These are phyloP conservation scores for Sanchytrium tribonematis DNA, from an alignment of 371 early-diverging fungal species.

Conservation along the genomic window DNA sequence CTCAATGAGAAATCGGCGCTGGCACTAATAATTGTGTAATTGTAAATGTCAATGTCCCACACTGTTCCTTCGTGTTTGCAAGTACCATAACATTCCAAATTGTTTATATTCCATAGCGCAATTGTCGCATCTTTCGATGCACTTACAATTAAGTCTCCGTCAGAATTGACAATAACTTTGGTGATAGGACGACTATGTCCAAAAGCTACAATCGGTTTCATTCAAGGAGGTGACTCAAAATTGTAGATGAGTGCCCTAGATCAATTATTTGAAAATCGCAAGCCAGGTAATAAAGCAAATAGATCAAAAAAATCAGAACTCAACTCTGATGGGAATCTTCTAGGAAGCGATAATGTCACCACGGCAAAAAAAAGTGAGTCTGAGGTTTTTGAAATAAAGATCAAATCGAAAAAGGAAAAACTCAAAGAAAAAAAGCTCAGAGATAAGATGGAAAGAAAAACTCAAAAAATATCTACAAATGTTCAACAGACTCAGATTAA, in stretches of 20 bases:
- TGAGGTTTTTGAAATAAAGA: constrained; percentile 8
- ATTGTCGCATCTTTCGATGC: constrained; percentile 78
- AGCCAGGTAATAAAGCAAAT: too few species aligned
- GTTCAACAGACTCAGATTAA: constrained; percentile 1
- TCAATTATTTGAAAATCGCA: not conserved
- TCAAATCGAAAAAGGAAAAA: constrained; percentile 10
- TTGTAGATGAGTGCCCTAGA: not conserved
- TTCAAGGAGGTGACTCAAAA: too few species aligned
- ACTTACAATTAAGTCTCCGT: constrained; percentile 95
- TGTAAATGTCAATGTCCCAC: constrained; percentile 57
- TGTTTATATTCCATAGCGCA: constrained; percentile 83
- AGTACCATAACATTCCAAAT: constrained; percentile 87
- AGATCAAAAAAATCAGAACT: too few species aligned
- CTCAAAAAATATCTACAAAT: not conserved
- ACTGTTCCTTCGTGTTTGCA: constrained; percentile 82
- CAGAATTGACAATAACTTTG: constrained; percentile 90
- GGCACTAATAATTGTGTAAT: not conserved
- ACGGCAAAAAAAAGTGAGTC: not conserved
- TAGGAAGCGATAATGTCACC: too few species aligned
- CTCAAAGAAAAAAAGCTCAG: constrained; percentile 9
- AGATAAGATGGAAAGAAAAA: constrained; percentile 7
- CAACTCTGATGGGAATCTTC: too few species aligned
- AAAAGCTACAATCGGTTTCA: constrained; percentile 74
- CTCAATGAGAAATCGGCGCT: constrained; percentile 22
- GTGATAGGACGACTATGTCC: constrained; percentile 93